phyloP scores from a whole-genome alignment of 2,329 filamentous ascomycete species.

The Aspergillus sp. region DNA sequence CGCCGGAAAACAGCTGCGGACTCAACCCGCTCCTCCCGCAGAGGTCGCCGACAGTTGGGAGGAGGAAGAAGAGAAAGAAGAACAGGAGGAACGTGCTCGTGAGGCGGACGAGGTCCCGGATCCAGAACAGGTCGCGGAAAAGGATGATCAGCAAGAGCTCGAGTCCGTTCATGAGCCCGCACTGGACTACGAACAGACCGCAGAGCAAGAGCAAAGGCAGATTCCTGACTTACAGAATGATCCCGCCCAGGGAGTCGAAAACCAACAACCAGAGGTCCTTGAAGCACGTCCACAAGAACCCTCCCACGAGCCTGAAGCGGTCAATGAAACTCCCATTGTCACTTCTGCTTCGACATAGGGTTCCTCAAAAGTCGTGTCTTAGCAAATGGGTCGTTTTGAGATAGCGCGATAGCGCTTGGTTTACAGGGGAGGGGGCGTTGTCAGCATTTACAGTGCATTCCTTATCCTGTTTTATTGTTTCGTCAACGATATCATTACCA shows the following conservation, averaged over 20 bases:
- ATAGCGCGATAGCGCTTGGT: too few relatives aligned
- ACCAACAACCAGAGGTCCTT: not conserved
- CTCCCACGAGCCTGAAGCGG: not conserved
- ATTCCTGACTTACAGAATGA: not conserved
- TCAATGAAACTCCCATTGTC: not conserved
- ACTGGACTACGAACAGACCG: not conserved
- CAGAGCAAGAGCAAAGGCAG: not conserved
- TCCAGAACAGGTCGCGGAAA: not conserved
- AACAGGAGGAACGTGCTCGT: constrained; percentile 29
- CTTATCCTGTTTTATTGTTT: not conserved
- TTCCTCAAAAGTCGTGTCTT: not conserved
- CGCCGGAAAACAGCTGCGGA: constrained; percentile 28
- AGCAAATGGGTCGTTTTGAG: not conserved
- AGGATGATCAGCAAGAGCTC: not conserved
- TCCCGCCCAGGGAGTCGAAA: not conserved
- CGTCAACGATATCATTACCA: not conserved
- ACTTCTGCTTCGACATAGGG: not conserved
- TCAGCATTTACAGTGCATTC: not conserved
- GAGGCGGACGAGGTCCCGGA: constrained; percentile 9
- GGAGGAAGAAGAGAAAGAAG: constrained; percentile 45
- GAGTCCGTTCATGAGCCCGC: not conserved
- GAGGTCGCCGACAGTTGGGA: constrained; percentile 49
- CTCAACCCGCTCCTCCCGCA: constrained; percentile 20
- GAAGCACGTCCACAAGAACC: not conserved
- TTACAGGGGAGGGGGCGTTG: too few relatives aligned